A percentile compares a stretch with the other conserved stretches of the same genome.
These are phyloP conservation scores for Volvox reticuliferus DNA, from an alignment of 139 green algal genomes.

Conservation along the genomic window DNA sequence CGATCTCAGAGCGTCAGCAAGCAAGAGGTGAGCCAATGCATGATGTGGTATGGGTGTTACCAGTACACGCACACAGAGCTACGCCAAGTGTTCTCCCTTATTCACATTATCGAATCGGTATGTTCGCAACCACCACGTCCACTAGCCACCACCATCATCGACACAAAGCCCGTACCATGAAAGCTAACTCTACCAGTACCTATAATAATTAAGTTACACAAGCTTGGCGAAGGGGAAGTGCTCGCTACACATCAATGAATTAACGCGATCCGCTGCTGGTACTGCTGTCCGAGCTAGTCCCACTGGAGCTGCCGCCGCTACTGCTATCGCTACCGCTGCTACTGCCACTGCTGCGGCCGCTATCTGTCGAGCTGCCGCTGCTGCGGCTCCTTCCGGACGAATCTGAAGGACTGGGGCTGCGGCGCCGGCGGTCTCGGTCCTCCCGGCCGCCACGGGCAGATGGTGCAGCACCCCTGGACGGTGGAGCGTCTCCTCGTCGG, in stretches of 20 bases:
- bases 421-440: neutral
- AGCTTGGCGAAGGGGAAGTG: too few species aligned
- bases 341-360: neutral
- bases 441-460: neutral
- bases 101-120: too few species aligned
- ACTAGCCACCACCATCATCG: too few species aligned
- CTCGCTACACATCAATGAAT: neutral
- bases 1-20: too few species aligned
- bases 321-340: neutral
- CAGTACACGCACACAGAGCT: too few species aligned
- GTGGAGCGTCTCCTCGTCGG: neutral
- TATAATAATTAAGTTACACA: too few species aligned
- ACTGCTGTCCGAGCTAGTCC: neutral
- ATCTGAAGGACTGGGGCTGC: conserved; percentile 21
- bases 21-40: too few species aligned
- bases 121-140: too few species aligned
- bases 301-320: conserved; percentile 9
- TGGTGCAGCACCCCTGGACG: neutral
- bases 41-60: too few species aligned
- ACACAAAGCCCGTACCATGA: too few species aligned
- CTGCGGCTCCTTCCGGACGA: neutral
- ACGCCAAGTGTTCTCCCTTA: too few species aligned
- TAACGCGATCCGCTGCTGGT: conserved; percentile 20
- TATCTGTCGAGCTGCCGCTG: neutral
- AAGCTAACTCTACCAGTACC: too few species aligned